A percentile compares a stretch with the other conserved stretches of the same genome.
Conservation (phyloP, 371 early-diverging fungal species). For the Umbelopsis sp. region DNA sequence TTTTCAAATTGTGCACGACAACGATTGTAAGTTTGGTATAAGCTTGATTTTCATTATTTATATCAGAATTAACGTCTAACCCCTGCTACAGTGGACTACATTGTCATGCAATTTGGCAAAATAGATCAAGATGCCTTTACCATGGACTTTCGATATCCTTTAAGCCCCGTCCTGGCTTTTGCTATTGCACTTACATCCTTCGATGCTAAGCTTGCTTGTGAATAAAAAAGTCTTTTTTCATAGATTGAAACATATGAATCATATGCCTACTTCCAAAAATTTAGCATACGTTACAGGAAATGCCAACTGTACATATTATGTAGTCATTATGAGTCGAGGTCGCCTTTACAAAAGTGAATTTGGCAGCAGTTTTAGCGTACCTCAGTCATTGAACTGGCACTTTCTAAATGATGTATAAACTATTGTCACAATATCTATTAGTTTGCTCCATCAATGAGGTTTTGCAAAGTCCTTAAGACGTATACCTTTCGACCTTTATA, state of each 20-base stretch:
- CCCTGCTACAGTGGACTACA: conserved; percentile 78
- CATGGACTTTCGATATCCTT: conserved; percentile 95
- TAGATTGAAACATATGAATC: neutral
- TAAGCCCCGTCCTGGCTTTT: conserved; percentile 93
- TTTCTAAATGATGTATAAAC: too few species aligned
- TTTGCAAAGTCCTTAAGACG: too few species aligned
- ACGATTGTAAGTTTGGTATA: conserved; percentile 69
- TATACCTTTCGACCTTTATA: too few species aligned
- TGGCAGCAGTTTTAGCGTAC: too few species aligned
- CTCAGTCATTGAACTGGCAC: too few species aligned
- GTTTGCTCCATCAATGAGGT: too few species aligned
- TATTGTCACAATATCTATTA: too few species aligned
- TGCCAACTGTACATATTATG: too few species aligned
- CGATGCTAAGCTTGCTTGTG: conserved; percentile 90
- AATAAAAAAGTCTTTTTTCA: conserved; percentile 44
- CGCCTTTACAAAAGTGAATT: too few species aligned
- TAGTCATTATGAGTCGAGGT: too few species aligned
- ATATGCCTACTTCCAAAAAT: neutral
- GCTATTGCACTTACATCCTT: conserved; percentile 92
- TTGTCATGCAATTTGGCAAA: conserved; percentile 96
- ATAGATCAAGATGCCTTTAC: conserved; percentile 83
- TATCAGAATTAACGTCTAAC: neutral
- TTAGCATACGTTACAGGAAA: too few species aligned
- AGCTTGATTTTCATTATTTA: neutral
- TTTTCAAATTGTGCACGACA: conserved; percentile 94